phyloP scores from a whole-genome alignment of 148 eudicot genomes.

The Pharnaceum exiguum region DNA sequence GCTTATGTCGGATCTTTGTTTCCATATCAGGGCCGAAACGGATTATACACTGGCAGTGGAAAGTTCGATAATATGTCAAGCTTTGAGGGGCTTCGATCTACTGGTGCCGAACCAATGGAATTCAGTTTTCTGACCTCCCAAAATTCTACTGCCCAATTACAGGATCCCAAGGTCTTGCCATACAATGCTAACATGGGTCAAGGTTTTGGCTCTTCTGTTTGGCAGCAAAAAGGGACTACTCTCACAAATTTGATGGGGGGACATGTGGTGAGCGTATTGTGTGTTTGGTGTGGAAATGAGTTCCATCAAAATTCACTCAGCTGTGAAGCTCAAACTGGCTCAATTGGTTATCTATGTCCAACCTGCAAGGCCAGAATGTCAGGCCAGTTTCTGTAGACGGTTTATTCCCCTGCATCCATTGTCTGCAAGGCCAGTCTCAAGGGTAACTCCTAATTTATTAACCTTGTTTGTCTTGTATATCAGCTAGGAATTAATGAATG shows the following conservation, averaged over 20 bases:
- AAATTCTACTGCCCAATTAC: conserved; percentile 48
- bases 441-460: conserved; percentile 7
- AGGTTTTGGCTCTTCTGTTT: conserved; percentile 59
- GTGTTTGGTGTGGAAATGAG: conserved; percentile 85
- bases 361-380: conserved; percentile 66
- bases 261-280: conserved; percentile 39
- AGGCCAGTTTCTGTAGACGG: conserved; percentile 44
- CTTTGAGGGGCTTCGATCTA: conserved; percentile 50
- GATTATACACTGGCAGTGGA: conserved; percentile 39
- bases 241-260: conserved; percentile 41
- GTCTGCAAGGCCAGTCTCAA: not conserved
- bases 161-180: conserved; percentile 46
- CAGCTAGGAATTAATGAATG: conserved; percentile 15
- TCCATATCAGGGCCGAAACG: conserved; percentile 46
- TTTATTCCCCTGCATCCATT: not conserved
- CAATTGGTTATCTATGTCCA: conserved; percentile 77
- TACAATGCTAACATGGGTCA: conserved; percentile 50
- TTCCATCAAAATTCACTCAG: conserved; percentile 56
- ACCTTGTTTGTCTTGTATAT: not conserved
- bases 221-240: conserved; percentile 62
- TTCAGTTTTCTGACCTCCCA: conserved; percentile 73
- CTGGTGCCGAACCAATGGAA: conserved; percentile 67
- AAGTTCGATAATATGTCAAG: conserved; percentile 40
- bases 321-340: conserved; percentile 55
- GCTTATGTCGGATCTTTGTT: not conserved